Percentiles rank a stretch among this genome's conserved stretches.
Evolutionary conservation across 1,139 yeast genomes (phyloP).

Genomic region (Pichia sp.): DNA sequence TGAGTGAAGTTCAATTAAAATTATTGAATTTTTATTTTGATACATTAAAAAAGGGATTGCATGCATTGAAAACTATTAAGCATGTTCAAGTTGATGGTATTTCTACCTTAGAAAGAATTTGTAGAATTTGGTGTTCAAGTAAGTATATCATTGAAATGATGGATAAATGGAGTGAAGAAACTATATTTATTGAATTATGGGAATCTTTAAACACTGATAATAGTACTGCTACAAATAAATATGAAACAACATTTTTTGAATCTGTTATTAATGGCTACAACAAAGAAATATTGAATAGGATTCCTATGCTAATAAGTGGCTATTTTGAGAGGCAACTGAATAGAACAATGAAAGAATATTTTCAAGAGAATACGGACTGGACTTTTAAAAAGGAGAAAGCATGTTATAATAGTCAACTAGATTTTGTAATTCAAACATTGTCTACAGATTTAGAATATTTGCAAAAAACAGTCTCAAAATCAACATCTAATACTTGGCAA

Average conservation of each 20-base stretch:
- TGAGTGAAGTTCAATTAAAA: conserved; percentile 62
- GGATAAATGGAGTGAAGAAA: conserved; percentile 58
- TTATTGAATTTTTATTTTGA: conserved; percentile 56
- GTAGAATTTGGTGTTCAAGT: conserved; percentile 57
- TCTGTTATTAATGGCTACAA: conserved; percentile 44
- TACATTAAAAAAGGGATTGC: conserved; percentile 41
- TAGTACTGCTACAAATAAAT: conserved; percentile 10
- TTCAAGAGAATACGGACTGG: conserved; percentile 32
- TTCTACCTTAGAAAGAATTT: conserved; percentile 45
- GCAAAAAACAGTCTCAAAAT: conserved; percentile 30
- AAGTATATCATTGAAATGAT: conserved; percentile 46
- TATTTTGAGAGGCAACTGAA: conserved; percentile 49
- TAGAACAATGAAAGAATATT: conserved; percentile 45
- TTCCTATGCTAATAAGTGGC: conserved; percentile 36
- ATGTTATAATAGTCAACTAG: conserved; percentile 28
- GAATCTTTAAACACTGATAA: conserved; percentile 24
- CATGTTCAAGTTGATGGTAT: conserved; percentile 26
- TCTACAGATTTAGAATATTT: conserved; percentile 36
- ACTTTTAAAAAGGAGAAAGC: conserved; percentile 9
- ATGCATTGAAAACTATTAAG: conserved; percentile 41
- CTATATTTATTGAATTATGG: conserved; percentile 62
- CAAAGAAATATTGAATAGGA: conserved; percentile 32
- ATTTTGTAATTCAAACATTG: conserved; percentile 32
- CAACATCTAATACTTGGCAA: conserved; percentile 25
- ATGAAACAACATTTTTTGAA: conserved; percentile 45